Evolutionary conservation across 805 yeast species (phyloP).

Genomic region (Yarrowia sp.): DNA sequence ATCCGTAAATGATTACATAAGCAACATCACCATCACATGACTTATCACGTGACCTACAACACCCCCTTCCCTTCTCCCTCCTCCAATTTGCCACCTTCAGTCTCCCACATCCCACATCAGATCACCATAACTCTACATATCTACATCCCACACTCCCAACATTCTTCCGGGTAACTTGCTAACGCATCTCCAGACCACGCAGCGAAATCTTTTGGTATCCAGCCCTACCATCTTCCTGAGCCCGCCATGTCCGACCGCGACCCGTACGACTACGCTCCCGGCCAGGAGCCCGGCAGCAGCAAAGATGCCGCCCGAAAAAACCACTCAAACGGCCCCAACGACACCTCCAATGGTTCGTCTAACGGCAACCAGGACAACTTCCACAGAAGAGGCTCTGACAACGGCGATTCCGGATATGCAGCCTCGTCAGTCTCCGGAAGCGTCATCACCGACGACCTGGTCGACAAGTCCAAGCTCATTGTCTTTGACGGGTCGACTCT

Average conservation of each 20-base stretch:
- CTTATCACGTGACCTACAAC: too few species aligned
- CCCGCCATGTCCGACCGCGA: slow-evolving; percentile 27
- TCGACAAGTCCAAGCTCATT: slow-evolving; percentile 41
- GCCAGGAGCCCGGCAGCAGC: slow-evolving; percentile 41
- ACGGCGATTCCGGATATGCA: slow-evolving; percentile 26
- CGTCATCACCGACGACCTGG: slow-evolving; percentile 43
- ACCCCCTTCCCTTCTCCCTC: too few species aligned
- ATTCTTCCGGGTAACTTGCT: slow-evolving; percentile 31
- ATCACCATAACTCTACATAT: not conserved
- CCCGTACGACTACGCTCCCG: slow-evolving; percentile 33
- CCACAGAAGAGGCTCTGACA: not conserved
- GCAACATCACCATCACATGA: too few species aligned
- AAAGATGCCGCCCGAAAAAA: not conserved
- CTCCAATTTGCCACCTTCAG: too few species aligned
- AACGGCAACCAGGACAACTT: not conserved
- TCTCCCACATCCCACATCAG: not conserved
- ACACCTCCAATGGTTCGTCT: too few species aligned
- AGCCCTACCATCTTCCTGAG: too few species aligned
- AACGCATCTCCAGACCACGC: not conserved
- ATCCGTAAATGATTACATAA: too few species aligned
- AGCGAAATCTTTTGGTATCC: not conserved
- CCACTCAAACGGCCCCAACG: not conserved
- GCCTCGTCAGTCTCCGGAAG: not conserved
- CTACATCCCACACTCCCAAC: not conserved
- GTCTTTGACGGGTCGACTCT: slow-evolving; percentile 46